A percentile compares a stretch with the other conserved stretches of the same genome.
Conservation (phyloP, 2,329 filamentous ascomycete genomes). For the Penicillium sp. region DNA sequence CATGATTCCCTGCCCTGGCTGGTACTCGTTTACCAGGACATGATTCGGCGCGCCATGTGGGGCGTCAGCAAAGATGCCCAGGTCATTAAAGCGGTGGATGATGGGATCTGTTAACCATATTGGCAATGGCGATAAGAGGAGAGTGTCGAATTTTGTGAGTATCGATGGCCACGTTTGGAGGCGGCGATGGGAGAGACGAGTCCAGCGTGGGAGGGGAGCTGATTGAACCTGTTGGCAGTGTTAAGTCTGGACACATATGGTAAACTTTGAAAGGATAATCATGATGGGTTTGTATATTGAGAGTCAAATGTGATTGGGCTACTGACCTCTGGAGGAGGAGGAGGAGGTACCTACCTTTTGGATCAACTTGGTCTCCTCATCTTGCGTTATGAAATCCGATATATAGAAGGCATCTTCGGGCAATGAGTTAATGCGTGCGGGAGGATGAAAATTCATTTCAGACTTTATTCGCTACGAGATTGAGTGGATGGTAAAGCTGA, state of each 20-base stretch:
- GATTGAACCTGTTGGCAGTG: conserved; percentile 42
- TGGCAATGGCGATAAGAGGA: conserved; percentile 72
- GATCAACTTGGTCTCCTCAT: conserved; percentile 61
- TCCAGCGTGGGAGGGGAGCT: conserved; percentile 78
- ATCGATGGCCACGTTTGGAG: conserved; percentile 89
- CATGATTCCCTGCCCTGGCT: conserved; percentile 89
- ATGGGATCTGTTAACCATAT: conserved; percentile 72
- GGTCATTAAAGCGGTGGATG: conserved; percentile 55
- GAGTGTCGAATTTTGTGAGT: conserved; percentile 70
- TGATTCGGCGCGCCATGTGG: conserved; percentile 82
- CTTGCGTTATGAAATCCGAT: conserved; percentile 73
- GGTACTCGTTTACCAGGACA: conserved; percentile 91
- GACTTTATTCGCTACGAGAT: not conserved
- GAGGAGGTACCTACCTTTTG: not conserved
- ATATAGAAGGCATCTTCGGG: conserved; percentile 72
- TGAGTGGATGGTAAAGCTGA: no score
- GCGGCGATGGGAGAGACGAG: conserved; percentile 80
- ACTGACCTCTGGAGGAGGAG: not conserved
- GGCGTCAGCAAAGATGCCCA: conserved; percentile 60
- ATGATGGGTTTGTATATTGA: not conserved
- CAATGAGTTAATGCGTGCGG: conserved; percentile 30
- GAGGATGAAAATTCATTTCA: conserved; percentile 24
- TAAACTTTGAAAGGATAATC: no score
- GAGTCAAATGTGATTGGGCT: not conserved
- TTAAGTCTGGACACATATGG: not conserved